Evolutionary conservation across 768 basidiomycete genomes (phyloP).

Genomic region (Trichaptum fuscoviolaceum): DNA sequence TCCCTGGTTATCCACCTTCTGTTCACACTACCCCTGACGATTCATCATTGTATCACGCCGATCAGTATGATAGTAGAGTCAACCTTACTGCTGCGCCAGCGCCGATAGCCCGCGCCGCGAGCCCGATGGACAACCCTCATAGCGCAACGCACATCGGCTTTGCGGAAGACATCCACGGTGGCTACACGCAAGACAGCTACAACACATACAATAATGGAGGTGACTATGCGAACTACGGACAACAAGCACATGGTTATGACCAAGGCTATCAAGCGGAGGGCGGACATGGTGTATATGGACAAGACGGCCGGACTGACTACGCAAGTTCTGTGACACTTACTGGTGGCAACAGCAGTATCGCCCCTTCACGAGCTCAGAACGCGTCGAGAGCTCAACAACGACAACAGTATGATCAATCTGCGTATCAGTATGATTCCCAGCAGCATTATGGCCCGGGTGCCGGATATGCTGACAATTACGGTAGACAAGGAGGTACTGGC

Average conservation of each 20-base stretch:
- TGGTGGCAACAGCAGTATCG: neutral
- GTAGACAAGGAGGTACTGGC: neutral
- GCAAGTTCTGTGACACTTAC: neutral
- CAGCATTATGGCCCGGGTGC: neutral
- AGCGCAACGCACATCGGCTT: neutral
- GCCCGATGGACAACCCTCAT: slow-evolving; percentile 14
- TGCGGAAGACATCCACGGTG: neutral
- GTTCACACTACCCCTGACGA: slow-evolving; percentile 50
- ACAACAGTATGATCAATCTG: neutral
- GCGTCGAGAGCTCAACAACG: neutral
- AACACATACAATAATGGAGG: neutral
- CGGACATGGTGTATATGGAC: neutral
- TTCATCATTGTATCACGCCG: slow-evolving; percentile 51
- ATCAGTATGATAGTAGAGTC: slow-evolving; percentile 62
- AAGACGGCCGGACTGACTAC: neutral
- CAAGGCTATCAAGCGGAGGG: neutral
- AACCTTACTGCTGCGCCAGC: slow-evolving; percentile 57
- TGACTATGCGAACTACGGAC: neutral
- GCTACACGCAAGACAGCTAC: neutral
- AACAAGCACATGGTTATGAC: neutral
- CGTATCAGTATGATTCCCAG: neutral
- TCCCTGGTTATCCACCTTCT: slow-evolving; percentile 48
- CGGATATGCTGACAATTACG: neutral
- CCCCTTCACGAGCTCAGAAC: neutral
- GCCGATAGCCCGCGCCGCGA: slow-evolving; percentile 45